Evolutionary conservation across 1,139 yeast genomes (phyloP), one percentile per base, ranked within the genome.

Genomic region (Saccharomyces hybrid): DNA sequence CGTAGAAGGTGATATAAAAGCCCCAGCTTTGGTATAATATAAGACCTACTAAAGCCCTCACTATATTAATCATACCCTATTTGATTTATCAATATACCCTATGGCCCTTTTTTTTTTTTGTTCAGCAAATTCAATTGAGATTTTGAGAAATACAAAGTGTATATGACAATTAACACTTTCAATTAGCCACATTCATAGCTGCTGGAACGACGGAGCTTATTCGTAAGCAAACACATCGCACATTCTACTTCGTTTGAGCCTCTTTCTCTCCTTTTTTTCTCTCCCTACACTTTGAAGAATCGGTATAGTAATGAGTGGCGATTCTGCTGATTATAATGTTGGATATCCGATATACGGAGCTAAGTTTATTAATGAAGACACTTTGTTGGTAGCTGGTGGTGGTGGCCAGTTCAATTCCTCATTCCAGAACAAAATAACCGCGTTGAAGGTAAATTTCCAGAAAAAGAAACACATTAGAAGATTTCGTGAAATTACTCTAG

Each of bases 381-480:
- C 84, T 3, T 70, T 90, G 38, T 71, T 90, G 52, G 87, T 86
- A 31, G 82, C 90, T 4, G 99, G 99, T 47, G 99, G 98, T 48
- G 97, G 97, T 44, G 98, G 97, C 44, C 96, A 88, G 69, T 96
- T 96, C 14, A 84, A 81, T 64, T 84, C 88, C 65, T 97, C 96
- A 48, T 82, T 90, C 54, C 88, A 91, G 49, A 91, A 91, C 71
- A 89, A 87, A 68, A 75, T 91, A 62, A 83, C 90, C n/a, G 89
- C 86, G 16, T 71, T 85, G 50, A 74, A 80, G 55, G 74, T 86
- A 55, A 79, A 80, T 62, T 82, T 83, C 57, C 74, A 76, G 41
- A 68, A 50, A 32, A 46, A 73, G 49, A 78, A 82, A 57, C 76
- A 80, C 47, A 68, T 85, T 54, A 85, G 82, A 63, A 73, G 82